Evolutionary conservation across 1,284 basidiomycete genomes (phyloP).

Genomic region (Boletellus sp.): DNA sequence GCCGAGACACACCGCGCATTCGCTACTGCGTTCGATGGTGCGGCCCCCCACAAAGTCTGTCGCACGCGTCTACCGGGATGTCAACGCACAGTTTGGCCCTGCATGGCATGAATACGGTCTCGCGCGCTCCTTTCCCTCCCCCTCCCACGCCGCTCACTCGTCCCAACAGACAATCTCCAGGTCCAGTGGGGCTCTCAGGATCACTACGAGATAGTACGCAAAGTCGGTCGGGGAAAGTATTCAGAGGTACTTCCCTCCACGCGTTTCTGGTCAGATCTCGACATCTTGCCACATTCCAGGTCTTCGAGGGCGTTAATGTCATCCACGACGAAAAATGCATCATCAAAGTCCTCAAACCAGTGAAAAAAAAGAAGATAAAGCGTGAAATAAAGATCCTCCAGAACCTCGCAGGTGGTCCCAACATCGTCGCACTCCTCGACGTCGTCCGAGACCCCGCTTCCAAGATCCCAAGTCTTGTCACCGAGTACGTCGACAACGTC

Average conservation of each 20-base stretch:
- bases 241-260: conserved; percentile 65
- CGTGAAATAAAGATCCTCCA: conserved; percentile 98
- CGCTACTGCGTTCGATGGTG: conserved; percentile 46
- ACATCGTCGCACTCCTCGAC: conserved; percentile 84
- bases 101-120: conserved; percentile 79
- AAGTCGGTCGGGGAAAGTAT: conserved; percentile 96
- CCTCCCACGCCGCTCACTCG: conserved; percentile 20
- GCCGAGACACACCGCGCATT: background rate
- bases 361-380: conserved; percentile 99
- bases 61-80: conserved; percentile 71
- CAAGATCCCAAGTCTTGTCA: conserved; percentile 96
- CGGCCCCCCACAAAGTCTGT: conserved; percentile 66
- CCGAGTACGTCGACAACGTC: conserved; percentile 98
- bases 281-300: conserved; percentile 47
- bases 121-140: conserved; percentile 8
- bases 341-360: conserved; percentile 98
- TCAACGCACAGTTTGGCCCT: conserved; percentile 67
- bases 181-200: conserved; percentile 96
- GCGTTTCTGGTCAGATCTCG: conserved; percentile 13
- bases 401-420: conserved; percentile 95
- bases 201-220: conserved; percentile 97
- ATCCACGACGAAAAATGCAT: conserved; percentile 94
- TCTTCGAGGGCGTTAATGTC: conserved; percentile 96
- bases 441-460: conserved; percentile 92
- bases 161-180: conserved; percentile 74